Percentiles rank a stretch among this genome's conserved stretches.
These are phyloP conservation scores for Saccharum officinarum DNA, from an alignment of 176 grass and related monocot species.

Conservation along the genomic window DNA sequence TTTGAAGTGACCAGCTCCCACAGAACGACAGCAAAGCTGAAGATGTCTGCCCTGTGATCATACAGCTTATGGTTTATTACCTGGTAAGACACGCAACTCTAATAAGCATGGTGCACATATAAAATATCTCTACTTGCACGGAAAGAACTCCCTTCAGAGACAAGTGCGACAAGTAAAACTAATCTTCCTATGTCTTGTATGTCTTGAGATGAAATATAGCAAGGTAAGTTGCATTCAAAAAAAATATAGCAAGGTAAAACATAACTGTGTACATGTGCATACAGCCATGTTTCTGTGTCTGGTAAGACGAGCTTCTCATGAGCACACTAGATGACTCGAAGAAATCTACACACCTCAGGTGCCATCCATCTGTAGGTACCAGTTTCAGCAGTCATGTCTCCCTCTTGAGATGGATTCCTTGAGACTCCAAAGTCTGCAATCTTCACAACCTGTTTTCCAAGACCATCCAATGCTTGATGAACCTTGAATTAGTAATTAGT, in stretches of 20 bases:
- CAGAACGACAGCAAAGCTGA: conserved; percentile 92
- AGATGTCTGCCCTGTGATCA: conserved; percentile 86
- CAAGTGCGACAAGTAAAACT: background rate
- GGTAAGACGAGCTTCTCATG: background rate
- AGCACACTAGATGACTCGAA: conserved; percentile 4
- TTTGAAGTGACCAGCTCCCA: conserved; percentile 91
- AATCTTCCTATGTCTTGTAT: background rate
- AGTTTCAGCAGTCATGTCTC: conserved; percentile 97
- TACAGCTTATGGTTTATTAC: conserved; percentile 96
- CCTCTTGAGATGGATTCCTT: conserved; percentile 56
- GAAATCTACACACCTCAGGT: conserved; percentile 70
- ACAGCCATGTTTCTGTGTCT: background rate
- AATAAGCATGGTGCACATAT: conserved; percentile 9
- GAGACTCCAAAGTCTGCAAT: conserved; percentile 97
- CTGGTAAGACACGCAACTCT: conserved; percentile 38
- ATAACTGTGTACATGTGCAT: background rate
- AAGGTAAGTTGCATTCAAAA: background rate
- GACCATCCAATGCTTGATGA: conserved; percentile 33
- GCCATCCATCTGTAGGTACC: conserved; percentile 99
- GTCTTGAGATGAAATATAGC: background rate
- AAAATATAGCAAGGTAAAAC: background rate
- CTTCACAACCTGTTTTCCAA: conserved; percentile 74
- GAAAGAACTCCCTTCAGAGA: background rate
- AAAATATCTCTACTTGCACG: background rate
- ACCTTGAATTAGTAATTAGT: conserved; percentile 30